Base-by-base conservation (phyloP, 2,329 filamentous ascomycete genomes). In the Raffaelea deltoideospora region DNA sequence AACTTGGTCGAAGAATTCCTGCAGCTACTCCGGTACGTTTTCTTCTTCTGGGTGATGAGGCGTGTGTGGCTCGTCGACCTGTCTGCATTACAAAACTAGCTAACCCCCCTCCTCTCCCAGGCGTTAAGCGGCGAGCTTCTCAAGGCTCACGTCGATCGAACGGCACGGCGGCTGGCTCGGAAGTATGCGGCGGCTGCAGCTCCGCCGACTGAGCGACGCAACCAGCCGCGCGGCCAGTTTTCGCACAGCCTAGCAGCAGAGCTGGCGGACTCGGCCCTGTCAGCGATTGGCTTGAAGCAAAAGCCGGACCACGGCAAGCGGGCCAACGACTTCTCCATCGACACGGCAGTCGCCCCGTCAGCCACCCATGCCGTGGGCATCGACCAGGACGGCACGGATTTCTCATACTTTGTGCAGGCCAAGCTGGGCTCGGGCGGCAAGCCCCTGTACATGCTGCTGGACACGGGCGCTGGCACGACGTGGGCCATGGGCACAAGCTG, bases 401-500 rank as follows among this genome's bases (percentile, higher is more conserved):
- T 67, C 45, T 75, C 73, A 2, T 79, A 80, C 53, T 79, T 79
- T 46, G 55, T 73, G 31, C 54, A 72, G 48, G 69, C 68, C 14
- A 47, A 58, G 24, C 50, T 80, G 14, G 76, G 76, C 13, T 72
- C 73, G 4, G 54, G 60, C 13, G 54, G 56, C 30, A 71, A 67
- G 44, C 51, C 63, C 2, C 46, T 79, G 45, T 71, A 69, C 46
- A 69, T 80, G 67, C 63, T 79, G 20, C 57, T 79, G 39, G 76
- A 80, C 50, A 77, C 75, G 8, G 76, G 76, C 20, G 73, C 75
- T 28, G 70, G 70, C 18, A 84, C 82, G 40, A 85, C 78, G 11
- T 94, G 86, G 86, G 72, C 93, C 17, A 90, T 90, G 72, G 72
- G 77, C 22, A 63, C 72, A 14, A 59, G 66, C 37, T 94, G 86